These are phyloP conservation scores for Neofusicoccum kwambonambiense DNA, from an alignment of 2,329 filamentous ascomycete genomes.

Conservation along the genomic window DNA sequence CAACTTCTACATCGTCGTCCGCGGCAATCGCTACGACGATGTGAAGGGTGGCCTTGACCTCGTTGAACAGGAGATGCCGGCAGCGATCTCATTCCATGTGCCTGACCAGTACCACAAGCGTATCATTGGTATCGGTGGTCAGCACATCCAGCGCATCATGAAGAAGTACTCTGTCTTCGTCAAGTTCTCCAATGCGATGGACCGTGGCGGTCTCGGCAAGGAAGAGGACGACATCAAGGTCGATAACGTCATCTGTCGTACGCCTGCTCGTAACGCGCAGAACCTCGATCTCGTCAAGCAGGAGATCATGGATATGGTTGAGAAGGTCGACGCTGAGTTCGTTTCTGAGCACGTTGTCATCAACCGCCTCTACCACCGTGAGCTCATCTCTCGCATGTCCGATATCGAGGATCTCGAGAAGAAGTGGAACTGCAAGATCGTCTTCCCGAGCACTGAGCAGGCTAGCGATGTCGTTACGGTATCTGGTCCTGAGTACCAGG, in stretches of 20 bases:
- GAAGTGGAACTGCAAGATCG: conserved; percentile 99
- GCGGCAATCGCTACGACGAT: conserved; percentile 86
- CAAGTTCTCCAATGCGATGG: conserved; percentile 99
- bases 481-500: conserved; percentile 96
- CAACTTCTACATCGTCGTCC: conserved; percentile 99
- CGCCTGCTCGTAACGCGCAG: conserved; percentile 92
- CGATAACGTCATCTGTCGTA: conserved; percentile 98
- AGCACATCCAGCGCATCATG: conserved; percentile 99
- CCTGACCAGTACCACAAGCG: conserved; percentile 99
- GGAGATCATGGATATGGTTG: conserved; percentile 99
- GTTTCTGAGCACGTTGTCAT: conserved; percentile 91
- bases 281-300: conserved; percentile 97
- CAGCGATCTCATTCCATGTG: conserved; percentile 98
- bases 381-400: conserved; percentile 81
- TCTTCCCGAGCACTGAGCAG: conserved; percentile 95
- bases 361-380: conserved; percentile 91
- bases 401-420: conserved; percentile 95
- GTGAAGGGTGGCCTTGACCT: conserved; percentile 89
- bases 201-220: conserved; percentile 86
- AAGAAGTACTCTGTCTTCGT: conserved; percentile 99
- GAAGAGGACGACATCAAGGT: conserved; percentile 98
- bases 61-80: conserved; percentile 98
- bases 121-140: conserved; percentile 96
- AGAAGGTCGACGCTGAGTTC: conserved; percentile 95
- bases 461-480: conserved; percentile 95